Evolutionary conservation across 2,329 filamentous ascomycete genomes (phyloP), one percentile per base, ranked within the genome.

Genomic region (Alternaria sp.): DNA sequence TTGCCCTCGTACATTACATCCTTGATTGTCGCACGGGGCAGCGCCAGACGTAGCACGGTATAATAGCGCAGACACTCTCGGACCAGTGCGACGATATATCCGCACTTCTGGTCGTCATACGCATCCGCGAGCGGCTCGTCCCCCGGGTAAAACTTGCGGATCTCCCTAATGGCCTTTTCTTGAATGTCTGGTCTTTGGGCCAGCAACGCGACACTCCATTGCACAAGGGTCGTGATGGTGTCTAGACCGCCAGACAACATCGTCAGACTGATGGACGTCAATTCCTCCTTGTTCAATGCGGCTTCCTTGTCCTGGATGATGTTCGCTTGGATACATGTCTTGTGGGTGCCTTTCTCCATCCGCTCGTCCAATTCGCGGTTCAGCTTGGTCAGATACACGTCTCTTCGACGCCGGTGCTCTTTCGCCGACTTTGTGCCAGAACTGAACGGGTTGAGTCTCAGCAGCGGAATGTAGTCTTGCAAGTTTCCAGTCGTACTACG

Each of bases 241-340:
- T 91, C 89, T 4, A 91, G 80, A 0, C 89, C 89, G 1, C 89
- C 89, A 0, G 87, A 89, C 5, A 91, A 80, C 89, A 92, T 91
- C 1, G 89, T 91, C 64, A 91, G 76, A 65, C 87, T 89, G 69
- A 91, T 91, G 0, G 86, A 88, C 0, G 85, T 89, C 37, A 91
- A 82, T 67, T 91, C 89, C 54, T 87, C 87, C 43, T 84, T 83
- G 77, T 87, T 89, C 15, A 91, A 79, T 65, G 86, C 88, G 0
- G 88, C 86, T 41, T 90, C 88, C 67, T 87, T 85, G 67, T 90
- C 88, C 50, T 86, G 79, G 63, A 90, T 89, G 30, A 90, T 85
- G 64, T 90, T 91, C 5, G 87, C 88, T 64, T 90, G 88, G 46
- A 91, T 91, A 71, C 89, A 91, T 0, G 88, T 87, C 67, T 86